These are phyloP conservation scores for Mallotus japonicus DNA, from an alignment of 441 rosid genomes.

Conservation along the genomic window DNA sequence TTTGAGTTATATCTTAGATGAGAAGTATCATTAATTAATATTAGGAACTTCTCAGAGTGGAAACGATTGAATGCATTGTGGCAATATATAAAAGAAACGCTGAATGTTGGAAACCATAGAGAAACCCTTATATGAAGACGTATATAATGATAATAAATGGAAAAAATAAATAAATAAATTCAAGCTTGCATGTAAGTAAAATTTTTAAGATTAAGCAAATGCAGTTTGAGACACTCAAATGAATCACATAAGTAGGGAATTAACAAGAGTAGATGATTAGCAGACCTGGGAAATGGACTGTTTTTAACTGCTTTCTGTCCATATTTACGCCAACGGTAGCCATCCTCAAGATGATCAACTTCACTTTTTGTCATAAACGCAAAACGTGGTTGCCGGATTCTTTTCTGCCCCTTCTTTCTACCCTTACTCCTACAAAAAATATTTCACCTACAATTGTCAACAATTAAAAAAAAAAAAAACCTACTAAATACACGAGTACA, in stretches of 20 bases:
- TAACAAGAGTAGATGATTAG: constrained; percentile 10
- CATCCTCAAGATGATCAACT: constrained; percentile 95
- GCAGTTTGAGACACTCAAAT: background rate
- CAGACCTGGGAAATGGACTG: constrained; percentile 79
- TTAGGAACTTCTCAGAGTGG: background rate
- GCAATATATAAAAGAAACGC: background rate
- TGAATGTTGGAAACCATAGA: background rate
- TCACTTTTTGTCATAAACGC: constrained; percentile 96
- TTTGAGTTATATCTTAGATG: background rate
- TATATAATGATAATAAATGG: too few relatives aligned
- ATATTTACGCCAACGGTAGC: constrained; percentile 92
- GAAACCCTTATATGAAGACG: too few relatives aligned
- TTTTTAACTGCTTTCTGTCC: constrained; percentile 97
- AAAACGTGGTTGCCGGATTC: constrained; percentile 79
- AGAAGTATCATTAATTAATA: background rate
- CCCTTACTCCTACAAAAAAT: constrained; percentile 53
- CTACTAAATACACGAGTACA: too few relatives aligned
- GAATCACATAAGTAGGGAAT: too few relatives aligned
- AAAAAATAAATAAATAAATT: too few relatives aligned
- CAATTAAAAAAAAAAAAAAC: constrained; percentile 13
- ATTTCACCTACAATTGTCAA: constrained; percentile 34
- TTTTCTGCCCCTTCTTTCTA: constrained; percentile 70
- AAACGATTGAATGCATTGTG: background rate
- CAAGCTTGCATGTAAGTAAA: too few relatives aligned
- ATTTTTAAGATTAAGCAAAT: background rate